phyloP scores from a whole-genome alignment of 2,329 filamentous ascomycete species.

The Alternaria atra region DNA sequence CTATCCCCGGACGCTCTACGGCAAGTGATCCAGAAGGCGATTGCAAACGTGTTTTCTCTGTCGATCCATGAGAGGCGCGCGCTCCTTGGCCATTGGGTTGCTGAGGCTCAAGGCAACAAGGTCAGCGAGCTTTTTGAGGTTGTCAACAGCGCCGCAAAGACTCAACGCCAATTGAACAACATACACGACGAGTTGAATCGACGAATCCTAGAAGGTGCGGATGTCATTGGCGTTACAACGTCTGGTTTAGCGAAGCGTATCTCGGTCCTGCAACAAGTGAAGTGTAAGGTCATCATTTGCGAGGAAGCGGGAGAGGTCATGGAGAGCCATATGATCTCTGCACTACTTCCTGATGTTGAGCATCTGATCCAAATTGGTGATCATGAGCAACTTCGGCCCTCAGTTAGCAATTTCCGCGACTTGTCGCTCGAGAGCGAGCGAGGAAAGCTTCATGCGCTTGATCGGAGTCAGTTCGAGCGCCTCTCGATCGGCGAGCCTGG shows the following conservation, averaged over 20 bases:
- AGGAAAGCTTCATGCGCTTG: constrained; percentile 63
- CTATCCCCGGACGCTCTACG: not conserved
- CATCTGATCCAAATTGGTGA: constrained; percentile 72
- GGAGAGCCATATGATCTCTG: constrained; percentile 69
- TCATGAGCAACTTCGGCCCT: constrained; percentile 68
- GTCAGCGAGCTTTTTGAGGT: constrained; percentile 24
- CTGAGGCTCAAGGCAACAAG: constrained; percentile 21
- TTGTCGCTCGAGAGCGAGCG: constrained; percentile 61
- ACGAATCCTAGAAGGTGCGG: constrained; percentile 53
- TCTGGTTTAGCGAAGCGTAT: constrained; percentile 67
- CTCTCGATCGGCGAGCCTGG: constrained; percentile 52
- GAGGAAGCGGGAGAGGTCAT: constrained; percentile 76
- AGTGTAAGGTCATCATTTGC: constrained; percentile 67
- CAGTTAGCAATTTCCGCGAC: constrained; percentile 62
- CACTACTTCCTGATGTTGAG: constrained; percentile 67
- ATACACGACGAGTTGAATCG: constrained; percentile 52
- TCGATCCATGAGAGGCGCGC: constrained; percentile 17
- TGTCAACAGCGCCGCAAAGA: constrained; percentile 16
- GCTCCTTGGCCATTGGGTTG: constrained; percentile 26
- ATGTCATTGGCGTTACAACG: constrained; percentile 69
- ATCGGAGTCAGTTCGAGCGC: constrained; percentile 70
- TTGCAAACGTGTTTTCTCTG: constrained; percentile 19
- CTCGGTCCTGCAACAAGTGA: constrained; percentile 59
- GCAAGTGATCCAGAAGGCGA: constrained; percentile 20
- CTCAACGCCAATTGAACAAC: constrained; percentile 20